These are phyloP conservation scores for Malus domestica DNA, from an alignment of 306 rosid species.

Conservation along the genomic window DNA sequence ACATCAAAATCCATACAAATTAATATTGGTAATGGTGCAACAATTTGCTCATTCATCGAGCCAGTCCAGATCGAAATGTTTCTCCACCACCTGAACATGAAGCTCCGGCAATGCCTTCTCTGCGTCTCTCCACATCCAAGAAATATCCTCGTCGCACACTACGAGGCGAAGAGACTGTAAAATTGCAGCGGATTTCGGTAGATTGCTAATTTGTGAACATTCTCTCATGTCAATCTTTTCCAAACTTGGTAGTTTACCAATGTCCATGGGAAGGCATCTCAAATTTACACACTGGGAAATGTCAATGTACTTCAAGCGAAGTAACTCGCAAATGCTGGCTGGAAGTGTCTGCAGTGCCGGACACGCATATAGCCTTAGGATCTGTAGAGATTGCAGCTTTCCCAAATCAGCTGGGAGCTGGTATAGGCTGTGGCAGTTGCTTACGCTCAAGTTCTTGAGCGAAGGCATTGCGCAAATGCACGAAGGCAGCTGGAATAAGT, in stretches of 20 bases:
- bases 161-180: conserved; percentile 45
- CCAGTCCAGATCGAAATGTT: conserved; percentile 57
- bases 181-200: conserved; percentile 48
- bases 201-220: conserved; percentile 44
- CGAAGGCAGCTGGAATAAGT: conserved; percentile 46
- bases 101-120: conserved; percentile 43
- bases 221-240: conserved; percentile 94
- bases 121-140: conserved; percentile 54
- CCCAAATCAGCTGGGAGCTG: conserved; percentile 56
- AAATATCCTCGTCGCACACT: conserved; percentile 77
- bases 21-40: background rate
- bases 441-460: conserved; percentile 56
- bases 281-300: conserved; percentile 69
- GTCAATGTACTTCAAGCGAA: conserved; percentile 55
- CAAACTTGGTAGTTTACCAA: conserved; percentile 46
- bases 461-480: conserved; percentile 46
- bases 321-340: conserved; percentile 38
- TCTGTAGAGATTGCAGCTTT: conserved; percentile 34
- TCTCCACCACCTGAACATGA: conserved; percentile 63
- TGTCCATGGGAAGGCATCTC: conserved; percentile 42
- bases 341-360: conserved; percentile 58
- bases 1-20: background rate
- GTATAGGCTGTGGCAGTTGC: conserved; percentile 64
- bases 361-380: conserved; percentile 69
- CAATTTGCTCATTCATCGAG: conserved; percentile 42